Percentiles rank a stretch among this genome's conserved stretches.
phyloP scores from a whole-genome alignment of 768 basidiomycete genomes.

The Exsudoporus frostii region DNA sequence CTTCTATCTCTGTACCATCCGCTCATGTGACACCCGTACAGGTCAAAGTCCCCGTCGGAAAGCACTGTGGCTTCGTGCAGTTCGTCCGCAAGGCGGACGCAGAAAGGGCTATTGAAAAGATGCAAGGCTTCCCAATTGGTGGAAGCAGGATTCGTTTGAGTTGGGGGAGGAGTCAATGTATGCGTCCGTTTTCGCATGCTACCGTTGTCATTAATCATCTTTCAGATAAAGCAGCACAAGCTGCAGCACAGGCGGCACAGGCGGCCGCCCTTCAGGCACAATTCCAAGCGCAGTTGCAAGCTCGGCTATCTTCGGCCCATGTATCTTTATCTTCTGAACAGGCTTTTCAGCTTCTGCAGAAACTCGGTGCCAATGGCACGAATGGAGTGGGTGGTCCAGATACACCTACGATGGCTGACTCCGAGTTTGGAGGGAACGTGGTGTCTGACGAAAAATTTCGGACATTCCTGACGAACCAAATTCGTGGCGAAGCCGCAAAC shows the following conservation, averaged over 20 bases:
- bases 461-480: conserved; percentile 19
- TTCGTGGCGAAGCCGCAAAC: conserved; percentile 13
- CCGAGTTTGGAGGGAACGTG: conserved; percentile 17
- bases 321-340: conserved; percentile 54
- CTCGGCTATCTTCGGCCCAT: conserved; percentile 26
- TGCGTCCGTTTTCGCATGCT: background rate
- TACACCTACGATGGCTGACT: conserved; percentile 1
- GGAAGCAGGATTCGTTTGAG: conserved; percentile 88
- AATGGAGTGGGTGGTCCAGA: conserved; percentile 21
- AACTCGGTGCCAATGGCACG: conserved; percentile 45
- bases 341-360: conserved; percentile 58
- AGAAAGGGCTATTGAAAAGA: conserved; percentile 89
- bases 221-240: conserved; percentile 86
- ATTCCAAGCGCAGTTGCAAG: conserved; percentile 37
- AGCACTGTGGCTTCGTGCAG: conserved; percentile 95
- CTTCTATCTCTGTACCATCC: background rate
- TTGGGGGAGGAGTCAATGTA: conserved; percentile 94
- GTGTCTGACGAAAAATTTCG: conserved; percentile 24
- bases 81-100: conserved; percentile 91
- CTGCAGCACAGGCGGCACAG: conserved; percentile 81
- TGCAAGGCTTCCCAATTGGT: conserved; percentile 95
- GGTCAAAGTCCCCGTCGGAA: conserved; percentile 96
- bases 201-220: conserved; percentile 3
- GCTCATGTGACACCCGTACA: conserved; percentile 27
- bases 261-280: conserved; percentile 62